These are phyloP conservation scores for Oenanthe javanica DNA, from an alignment of 140 eudicot species.

Conservation along the genomic window DNA sequence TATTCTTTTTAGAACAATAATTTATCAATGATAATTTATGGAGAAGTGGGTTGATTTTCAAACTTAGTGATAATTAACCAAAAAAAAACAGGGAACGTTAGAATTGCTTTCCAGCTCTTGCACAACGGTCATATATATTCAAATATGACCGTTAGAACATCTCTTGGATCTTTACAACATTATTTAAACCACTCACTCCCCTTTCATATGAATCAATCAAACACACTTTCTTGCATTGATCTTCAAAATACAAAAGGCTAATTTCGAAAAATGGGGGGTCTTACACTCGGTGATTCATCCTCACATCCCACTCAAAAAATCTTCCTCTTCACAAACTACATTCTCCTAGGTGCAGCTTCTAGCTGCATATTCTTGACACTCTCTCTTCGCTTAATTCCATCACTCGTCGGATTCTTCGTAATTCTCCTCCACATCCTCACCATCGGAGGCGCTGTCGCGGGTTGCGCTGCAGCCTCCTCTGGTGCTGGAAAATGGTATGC, in stretches of 20 bases:
- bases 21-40: too few relatives aligned
- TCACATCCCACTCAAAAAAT: slow-evolving; percentile 28
- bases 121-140: slow-evolving; percentile 6
- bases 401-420: slow-evolving; percentile 23
- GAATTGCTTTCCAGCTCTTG: slow-evolving; percentile 1
- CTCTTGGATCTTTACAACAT: not conserved
- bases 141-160: not conserved
- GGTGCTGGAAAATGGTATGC: slow-evolving; percentile 44
- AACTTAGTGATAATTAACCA: not conserved
- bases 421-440: slow-evolving; percentile 46
- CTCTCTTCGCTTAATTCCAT: slow-evolving; percentile 43
- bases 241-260: not conserved
- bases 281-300: slow-evolving; percentile 12
- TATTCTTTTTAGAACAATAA: too few relatives aligned
- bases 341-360: slow-evolving; percentile 37
- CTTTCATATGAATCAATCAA: not conserved
- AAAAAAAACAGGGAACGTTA: not conserved
- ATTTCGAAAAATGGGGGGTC: slow-evolving; percentile 24
- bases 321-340: slow-evolving; percentile 36
- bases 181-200: not conserved
- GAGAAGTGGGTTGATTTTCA: not conserved
- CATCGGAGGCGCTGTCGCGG: slow-evolving; percentile 41
- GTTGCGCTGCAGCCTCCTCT: slow-evolving; percentile 28
- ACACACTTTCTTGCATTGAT: not conserved
- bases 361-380: slow-evolving; percentile 56